A percentile compares a stretch with the other conserved stretches of the same genome.
These are phyloP conservation scores for Xylariaceae sp. DNA, from an alignment of 2,329 filamentous ascomycete genomes.

Conservation along the genomic window DNA sequence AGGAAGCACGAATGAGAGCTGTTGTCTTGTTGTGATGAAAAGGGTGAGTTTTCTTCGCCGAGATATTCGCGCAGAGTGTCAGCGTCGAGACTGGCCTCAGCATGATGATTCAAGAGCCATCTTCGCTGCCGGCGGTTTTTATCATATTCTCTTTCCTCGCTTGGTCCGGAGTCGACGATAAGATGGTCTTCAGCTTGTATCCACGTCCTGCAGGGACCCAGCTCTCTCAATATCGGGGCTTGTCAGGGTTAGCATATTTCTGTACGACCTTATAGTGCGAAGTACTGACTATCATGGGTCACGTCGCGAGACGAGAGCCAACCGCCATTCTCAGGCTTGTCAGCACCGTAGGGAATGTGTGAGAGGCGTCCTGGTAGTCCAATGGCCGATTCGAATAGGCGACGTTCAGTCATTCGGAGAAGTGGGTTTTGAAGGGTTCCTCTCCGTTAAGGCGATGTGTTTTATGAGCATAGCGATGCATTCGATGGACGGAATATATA, in stretches of 20 bases:
- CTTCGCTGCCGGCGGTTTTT: conserved; percentile 27
- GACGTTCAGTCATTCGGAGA: conserved; percentile 32
- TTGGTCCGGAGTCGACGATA: conserved; percentile 2
- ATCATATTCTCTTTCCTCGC: conserved; percentile 17
- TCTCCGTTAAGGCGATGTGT: conserved; percentile 18
- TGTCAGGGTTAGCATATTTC: conserved; percentile 15
- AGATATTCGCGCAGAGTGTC: conserved; percentile 22
- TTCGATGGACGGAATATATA: not conserved
- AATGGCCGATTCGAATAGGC: conserved; percentile 26
- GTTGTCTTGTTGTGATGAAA: conserved; percentile 6
- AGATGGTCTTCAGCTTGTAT: conserved; percentile 12
- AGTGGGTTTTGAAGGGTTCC: conserved; percentile 21
- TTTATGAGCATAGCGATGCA: conserved; percentile 25
- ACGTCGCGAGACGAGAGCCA: conserved; percentile 28
- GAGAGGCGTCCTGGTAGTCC: conserved; percentile 31
- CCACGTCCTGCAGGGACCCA: conserved; percentile 25
- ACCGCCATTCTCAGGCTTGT: conserved; percentile 26
- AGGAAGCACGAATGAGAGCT: conserved; percentile 40
- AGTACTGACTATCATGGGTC: conserved; percentile 21
- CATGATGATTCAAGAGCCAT: conserved; percentile 50
- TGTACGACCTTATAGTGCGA: not conserved
- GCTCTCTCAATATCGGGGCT: conserved; percentile 27
- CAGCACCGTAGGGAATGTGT: conserved; percentile 22
- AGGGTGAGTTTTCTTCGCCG: conserved; percentile 15
- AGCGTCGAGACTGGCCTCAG: conserved; percentile 41